Conservation (phyloP, 331 rosid genomes). For the Ulmus americana region DNA sequence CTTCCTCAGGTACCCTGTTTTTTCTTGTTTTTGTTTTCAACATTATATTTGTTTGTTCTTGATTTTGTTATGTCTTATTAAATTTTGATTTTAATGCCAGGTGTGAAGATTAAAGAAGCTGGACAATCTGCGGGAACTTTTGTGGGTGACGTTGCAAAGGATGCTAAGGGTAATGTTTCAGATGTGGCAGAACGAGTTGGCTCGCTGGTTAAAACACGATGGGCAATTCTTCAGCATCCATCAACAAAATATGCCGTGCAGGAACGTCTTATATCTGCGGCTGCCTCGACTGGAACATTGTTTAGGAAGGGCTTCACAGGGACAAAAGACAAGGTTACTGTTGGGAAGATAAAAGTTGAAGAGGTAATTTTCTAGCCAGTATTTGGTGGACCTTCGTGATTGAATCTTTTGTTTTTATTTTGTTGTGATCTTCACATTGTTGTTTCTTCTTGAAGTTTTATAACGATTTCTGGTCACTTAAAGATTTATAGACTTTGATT, state of each 20-base stretch:
- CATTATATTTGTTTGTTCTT: neutral
- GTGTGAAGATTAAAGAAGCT: conserved; percentile 83
- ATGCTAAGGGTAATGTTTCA: conserved; percentile 70
- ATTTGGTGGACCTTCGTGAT: neutral
- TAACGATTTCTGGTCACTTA: no score
- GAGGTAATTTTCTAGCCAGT: conserved; percentile 51
- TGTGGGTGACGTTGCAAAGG: conserved; percentile 84
- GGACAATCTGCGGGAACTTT: conserved; percentile 81
- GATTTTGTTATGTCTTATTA: conserved; percentile 11
- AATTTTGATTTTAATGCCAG: conserved; percentile 34
- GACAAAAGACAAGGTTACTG: conserved; percentile 80
- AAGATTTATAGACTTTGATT: no score
- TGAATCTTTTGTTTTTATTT: neutral
- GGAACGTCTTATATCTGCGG: conserved; percentile 80
- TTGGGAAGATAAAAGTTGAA: conserved; percentile 86
- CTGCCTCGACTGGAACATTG: conserved; percentile 76
- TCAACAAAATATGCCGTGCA: conserved; percentile 84
- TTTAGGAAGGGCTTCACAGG: conserved; percentile 65
- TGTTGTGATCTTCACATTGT: no score
- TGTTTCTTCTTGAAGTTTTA: no score
- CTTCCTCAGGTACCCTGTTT: conserved; percentile 62
- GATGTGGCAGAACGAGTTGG: conserved; percentile 81
- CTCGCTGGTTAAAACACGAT: conserved; percentile 66
- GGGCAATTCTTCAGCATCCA: conserved; percentile 83
- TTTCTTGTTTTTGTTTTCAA: neutral